Base-by-base conservation (phyloP, 106 monocot species). In the Allium sativum region DNA sequence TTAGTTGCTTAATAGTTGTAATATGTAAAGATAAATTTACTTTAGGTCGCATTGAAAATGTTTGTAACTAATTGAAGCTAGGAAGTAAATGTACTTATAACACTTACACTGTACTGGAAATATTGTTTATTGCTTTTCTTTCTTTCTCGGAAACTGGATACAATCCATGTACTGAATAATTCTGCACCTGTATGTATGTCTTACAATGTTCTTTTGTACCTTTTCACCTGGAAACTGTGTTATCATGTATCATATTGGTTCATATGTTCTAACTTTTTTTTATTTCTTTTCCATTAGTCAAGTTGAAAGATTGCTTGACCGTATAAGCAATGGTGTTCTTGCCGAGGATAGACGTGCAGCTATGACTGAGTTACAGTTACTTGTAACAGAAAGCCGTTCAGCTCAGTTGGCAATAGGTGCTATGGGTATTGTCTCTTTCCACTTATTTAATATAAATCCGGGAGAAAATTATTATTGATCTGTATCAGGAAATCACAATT, bases 351-450 rank as follows among this genome's bases (percentile, higher is more conserved):
- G 92, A 62, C 82, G 84, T 72, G 70, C 78, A 66, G 92, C 98
- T 60, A 76, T 92, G 65, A 62, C 70, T 70, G 88, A 98, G 74
- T 81, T 98, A 42, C 98, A 98, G 68, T 78, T 88, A 56, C 75
- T 92, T 74, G 98, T 98, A 42, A 87, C 88, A 51, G 98, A 98
- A 76, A 92, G 92, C 53, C 80, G 80, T 65, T 77, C 82, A 55
- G 98, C 92, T 74, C 98, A 98, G 64, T 70, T 98, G 66, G 82
- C 98, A 64, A 78, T 98, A 71, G 84, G 98, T 42, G 98, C 92
- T 68, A 88, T 78, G 72, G 98, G 62, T 62, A 6, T 19, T 8
- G 11, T 20, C 13, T 45, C 18, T 48, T 47, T 48, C 47, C 62
- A 13, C 48, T 46, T 41, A 19, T 13, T 19, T n/a, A 18, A 60